Evolutionary conservation across 768 basidiomycete species (phyloP).

Genomic region (Clitopilus passeckerianus): DNA sequence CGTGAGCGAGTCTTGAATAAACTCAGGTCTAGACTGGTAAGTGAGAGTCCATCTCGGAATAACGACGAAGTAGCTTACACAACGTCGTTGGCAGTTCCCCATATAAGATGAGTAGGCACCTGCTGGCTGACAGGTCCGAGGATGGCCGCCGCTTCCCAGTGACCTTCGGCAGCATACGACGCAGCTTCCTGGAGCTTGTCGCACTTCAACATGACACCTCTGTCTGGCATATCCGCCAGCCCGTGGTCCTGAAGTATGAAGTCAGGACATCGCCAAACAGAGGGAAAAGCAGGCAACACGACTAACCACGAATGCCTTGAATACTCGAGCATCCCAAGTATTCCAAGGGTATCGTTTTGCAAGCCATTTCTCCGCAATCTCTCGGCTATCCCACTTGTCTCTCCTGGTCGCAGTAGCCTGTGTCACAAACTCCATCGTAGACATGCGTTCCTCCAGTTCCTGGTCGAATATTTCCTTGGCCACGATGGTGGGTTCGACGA

Average conservation of each 20-base stretch:
- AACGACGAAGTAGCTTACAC: conserved; percentile 25
- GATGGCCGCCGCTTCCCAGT: conserved; percentile 32
- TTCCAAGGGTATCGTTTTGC: conserved; percentile 40
- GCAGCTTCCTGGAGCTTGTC: conserved; percentile 38
- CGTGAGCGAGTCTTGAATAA: conserved; percentile 36
- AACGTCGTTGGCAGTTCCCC: conserved; percentile 38
- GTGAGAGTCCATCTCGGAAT: background rate
- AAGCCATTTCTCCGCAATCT: conserved; percentile 38
- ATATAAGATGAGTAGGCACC: conserved; percentile 43
- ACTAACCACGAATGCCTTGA: conserved; percentile 32
- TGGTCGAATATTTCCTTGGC: conserved; percentile 30
- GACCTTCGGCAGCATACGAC: conserved; percentile 40
- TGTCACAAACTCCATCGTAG: conserved; percentile 30
- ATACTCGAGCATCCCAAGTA: conserved; percentile 36
- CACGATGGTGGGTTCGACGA: conserved; percentile 41
- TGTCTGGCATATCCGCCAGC: conserved; percentile 19
- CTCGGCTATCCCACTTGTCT: conserved; percentile 33
- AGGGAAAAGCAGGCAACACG: background rate
- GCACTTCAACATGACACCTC: conserved; percentile 35
- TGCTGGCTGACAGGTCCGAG: conserved; percentile 26
- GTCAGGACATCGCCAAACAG: background rate
- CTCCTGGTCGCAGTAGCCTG: conserved; percentile 29
- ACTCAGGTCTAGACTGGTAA: conserved; percentile 29
- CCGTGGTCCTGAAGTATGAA: conserved; percentile 26
- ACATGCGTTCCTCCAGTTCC: conserved; percentile 30